Base-by-base conservation (phyloP, 1,139 yeast species). In the Yamadazyma blattariae region DNA sequence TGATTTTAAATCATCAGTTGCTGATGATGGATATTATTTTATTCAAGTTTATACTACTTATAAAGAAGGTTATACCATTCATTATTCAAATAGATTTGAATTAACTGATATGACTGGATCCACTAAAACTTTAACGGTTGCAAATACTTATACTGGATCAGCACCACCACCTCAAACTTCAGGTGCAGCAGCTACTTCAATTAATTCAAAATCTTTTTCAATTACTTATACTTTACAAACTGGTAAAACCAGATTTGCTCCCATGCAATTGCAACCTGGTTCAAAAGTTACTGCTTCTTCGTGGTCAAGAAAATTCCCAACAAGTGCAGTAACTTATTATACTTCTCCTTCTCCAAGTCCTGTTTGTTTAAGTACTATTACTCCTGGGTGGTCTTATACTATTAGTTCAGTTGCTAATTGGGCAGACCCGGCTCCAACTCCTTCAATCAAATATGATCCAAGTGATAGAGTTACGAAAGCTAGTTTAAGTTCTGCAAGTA, bases 211-310 rank as follows among this genome's bases (percentile, higher is more conserved):
- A n/a, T 64, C 71, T 5, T 68, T 67, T 41, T 38, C 64, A 8
- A 47, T 86, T 7, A 71, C 89, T 4, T 89, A 88, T 59, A 74
- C 89, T 2, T 42, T 52, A 40, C 97, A 89, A 64, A 83, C 95
- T 0, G 95, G 95, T 25, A 59, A 46, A 33, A 74, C 83, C 2
- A 71, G 87, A 55, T 86, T 64, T 59, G 97, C 97, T 1, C 96
- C 96, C 33, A 88, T 89, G 96, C 96, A 88, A 61, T 59, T 68
- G 40, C 51, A 88, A 61, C 96, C 97, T 7, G 85, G 81, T 4
- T 54, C 84, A 2, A 68, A 61, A 7, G 78, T 87, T 11, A 82
- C 95, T 1, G 79, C 76, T 17, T 68, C 81, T 4, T 61, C 81
- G 3, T 82, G 87, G 85, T 54, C 78, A 2, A 69, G 77, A 52